Conservation (phyloP, 495 filamentous ascomycete genomes). For the Xylaria intraflava region DNA sequence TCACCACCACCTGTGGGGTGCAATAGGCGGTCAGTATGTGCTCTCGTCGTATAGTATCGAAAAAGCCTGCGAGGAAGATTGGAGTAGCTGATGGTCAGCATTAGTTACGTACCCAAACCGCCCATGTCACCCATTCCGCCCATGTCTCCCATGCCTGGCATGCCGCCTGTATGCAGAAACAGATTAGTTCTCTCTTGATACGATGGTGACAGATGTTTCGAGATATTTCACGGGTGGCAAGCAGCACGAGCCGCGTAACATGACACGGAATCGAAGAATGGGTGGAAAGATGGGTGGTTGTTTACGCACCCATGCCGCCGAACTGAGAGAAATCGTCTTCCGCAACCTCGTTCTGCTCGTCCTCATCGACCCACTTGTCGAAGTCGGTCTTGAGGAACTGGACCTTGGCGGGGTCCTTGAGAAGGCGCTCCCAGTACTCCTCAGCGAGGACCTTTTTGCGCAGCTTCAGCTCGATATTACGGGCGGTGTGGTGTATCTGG, state of each 20-base stretch:
- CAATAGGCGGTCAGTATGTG: not conserved
- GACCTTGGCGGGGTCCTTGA: slow-evolving; percentile 80
- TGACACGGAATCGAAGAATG: not conserved
- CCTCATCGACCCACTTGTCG: slow-evolving; percentile 99
- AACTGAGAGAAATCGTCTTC: slow-evolving; percentile 81
- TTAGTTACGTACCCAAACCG: slow-evolving; percentile 49
- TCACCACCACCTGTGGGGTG: slow-evolving; percentile 42
- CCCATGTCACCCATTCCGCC: slow-evolving; percentile 43
- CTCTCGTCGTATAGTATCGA: not conserved
- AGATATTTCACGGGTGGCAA: not conserved
- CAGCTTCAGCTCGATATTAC: slow-evolving; percentile 82
- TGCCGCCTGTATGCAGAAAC: slow-evolving; percentile 24
- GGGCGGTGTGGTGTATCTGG: slow-evolving; percentile 75
- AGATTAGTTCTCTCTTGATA: slow-evolving; percentile 11
- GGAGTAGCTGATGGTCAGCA: not conserved
- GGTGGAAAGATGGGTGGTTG: not conserved
- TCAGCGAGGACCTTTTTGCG: slow-evolving; percentile 91
- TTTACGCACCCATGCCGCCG: slow-evolving; percentile 50
- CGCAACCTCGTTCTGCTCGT: slow-evolving; percentile 84
- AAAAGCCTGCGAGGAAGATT: not conserved
- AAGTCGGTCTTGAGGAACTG: slow-evolving; percentile 99
- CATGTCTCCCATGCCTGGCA: slow-evolving; percentile 42
- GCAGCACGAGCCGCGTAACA: not conserved
- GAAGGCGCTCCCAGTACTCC: slow-evolving; percentile 88
- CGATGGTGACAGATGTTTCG: not conserved